Conservation (phyloP, 345 rosid species). For the Mangifera indica region DNA sequence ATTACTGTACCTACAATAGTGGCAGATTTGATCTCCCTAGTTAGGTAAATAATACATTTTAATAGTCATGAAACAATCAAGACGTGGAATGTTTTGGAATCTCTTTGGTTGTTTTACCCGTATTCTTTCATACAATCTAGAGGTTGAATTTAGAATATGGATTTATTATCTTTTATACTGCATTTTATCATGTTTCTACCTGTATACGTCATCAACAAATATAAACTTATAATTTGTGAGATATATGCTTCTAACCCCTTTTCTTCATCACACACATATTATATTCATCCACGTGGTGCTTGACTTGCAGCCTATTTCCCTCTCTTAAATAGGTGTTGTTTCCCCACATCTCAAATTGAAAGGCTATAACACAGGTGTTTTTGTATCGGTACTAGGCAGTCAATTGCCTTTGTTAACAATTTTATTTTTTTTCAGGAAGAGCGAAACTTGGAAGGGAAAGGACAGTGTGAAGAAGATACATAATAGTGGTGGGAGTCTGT, state of each 20-base stretch:
- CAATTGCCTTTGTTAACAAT: constrained; percentile 11
- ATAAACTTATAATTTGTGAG: not conserved
- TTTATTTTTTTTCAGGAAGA: constrained; percentile 38
- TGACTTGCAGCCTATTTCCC: not conserved
- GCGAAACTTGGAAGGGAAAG: constrained; percentile 40
- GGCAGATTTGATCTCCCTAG: constrained; percentile 55
- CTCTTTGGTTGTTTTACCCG: not conserved
- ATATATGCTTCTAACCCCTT: not conserved
- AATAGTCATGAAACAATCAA: not conserved
- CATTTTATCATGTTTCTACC: not conserved
- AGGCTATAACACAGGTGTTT: not conserved
- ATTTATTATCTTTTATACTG: not conserved
- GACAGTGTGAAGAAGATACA: constrained; percentile 56
- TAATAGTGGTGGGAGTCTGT: constrained; percentile 84
- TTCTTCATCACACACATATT: not conserved
- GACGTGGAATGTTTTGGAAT: not conserved
- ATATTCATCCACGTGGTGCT: not conserved
- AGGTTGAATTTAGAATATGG: not conserved
- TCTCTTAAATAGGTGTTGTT: not conserved
- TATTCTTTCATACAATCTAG: not conserved
- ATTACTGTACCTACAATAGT: constrained; percentile 82
- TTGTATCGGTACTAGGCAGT: constrained; percentile 1
- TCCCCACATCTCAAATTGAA: not conserved
- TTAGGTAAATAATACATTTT: constrained; percentile 42
- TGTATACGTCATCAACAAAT: not conserved